Evolutionary conservation across 148 eudicot species (phyloP).

Genomic region (Tetragonia tetragonoides): DNA sequence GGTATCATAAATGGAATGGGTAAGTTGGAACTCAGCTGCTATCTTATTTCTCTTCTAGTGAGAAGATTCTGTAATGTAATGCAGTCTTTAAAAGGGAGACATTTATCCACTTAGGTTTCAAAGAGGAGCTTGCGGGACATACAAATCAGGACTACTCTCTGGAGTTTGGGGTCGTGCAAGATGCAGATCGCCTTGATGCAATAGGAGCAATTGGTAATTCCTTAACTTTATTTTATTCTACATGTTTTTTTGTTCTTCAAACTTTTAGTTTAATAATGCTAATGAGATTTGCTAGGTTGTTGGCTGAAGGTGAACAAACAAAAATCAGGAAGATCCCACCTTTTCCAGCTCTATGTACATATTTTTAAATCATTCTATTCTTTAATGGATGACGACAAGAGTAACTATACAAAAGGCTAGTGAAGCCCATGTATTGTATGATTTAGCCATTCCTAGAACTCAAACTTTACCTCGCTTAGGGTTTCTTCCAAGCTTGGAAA

Average conservation of each 20-base stretch:
- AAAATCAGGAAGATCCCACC: background rate
- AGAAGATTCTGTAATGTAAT: background rate
- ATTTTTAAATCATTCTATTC: background rate
- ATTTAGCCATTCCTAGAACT: background rate
- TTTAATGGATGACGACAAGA: background rate
- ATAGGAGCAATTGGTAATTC: conserved; percentile 95
- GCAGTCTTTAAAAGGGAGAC: background rate
- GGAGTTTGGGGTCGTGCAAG: conserved; percentile 94
- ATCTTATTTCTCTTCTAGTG: background rate
- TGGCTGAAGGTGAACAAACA: background rate
- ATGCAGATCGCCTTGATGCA: conserved; percentile 99
- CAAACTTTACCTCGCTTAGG: background rate
- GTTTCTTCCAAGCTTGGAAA: background rate
- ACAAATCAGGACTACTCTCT: conserved; percentile 32
- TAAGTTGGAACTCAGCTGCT: conserved; percentile 26
- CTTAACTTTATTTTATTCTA: background rate
- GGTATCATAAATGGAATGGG: conserved; percentile 81
- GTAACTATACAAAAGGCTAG: background rate
- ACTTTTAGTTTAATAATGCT: background rate
- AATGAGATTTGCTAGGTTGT: background rate
- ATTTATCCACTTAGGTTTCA: conserved; percentile 58
- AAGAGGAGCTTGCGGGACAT: conserved; percentile 72
- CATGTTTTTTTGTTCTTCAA: background rate
- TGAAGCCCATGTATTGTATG: background rate
- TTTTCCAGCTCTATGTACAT: background rate